phyloP scores from a whole-genome alignment of 768 basidiomycete species.

The Trametes sanguinea region DNA sequence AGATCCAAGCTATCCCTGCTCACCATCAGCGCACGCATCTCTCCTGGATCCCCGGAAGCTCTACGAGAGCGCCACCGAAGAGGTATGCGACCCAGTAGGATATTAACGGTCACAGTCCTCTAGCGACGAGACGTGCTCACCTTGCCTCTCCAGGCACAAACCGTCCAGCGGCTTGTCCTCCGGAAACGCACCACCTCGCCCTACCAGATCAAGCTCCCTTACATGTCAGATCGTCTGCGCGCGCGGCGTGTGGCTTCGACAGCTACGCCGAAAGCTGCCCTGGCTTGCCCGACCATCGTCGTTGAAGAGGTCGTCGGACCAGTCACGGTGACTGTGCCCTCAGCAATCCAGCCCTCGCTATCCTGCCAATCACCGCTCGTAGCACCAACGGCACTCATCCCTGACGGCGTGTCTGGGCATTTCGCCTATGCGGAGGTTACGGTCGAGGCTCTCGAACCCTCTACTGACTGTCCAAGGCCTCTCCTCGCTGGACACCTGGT shows the following conservation, averaged over 20 bases:
- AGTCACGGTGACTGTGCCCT: too few species aligned
- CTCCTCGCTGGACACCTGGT: constrained; percentile 8
- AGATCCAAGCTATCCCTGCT: too few species aligned
- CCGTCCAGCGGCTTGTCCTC: constrained; percentile 12
- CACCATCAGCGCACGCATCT: too few species aligned
- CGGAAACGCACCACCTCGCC: constrained; percentile 21
- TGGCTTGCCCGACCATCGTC: too few species aligned
- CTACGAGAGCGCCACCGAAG: neutral
- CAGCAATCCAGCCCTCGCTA: too few species aligned
- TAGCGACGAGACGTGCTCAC: neutral
- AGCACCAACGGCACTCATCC: too few species aligned
- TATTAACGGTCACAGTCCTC: too few species aligned
- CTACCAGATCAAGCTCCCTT: constrained; percentile 21
- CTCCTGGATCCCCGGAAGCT: neutral
- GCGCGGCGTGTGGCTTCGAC: neutral
- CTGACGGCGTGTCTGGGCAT: too few species aligned
- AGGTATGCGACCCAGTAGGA: neutral
- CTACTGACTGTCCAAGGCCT: neutral
- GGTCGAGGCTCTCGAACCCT: neutral
- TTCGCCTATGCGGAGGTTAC: neutral
- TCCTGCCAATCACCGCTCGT: too few species aligned
- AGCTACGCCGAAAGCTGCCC: neutral
- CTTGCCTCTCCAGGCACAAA: neutral
- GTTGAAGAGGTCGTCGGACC: too few species aligned
- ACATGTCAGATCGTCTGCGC: constrained; percentile 8